Percentiles rank a stretch among this genome's conserved stretches.
Evolutionary conservation across 345 rosid genomes (phyloP).

Genomic region (Lepidium aucheri): DNA sequence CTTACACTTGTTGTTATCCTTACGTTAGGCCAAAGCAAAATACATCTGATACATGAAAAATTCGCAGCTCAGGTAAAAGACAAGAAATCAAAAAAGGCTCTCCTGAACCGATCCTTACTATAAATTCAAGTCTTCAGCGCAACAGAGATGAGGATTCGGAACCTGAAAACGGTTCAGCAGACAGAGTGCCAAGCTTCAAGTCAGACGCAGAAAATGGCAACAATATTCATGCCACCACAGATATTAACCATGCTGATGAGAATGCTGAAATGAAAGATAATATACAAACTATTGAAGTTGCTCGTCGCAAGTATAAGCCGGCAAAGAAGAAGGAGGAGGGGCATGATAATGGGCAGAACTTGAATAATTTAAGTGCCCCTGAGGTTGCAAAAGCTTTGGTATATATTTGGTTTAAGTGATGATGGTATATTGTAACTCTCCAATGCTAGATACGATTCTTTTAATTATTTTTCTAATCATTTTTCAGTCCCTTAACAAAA

Average conservation of each 20-base stretch:
- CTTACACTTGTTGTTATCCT: neutral
- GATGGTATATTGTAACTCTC: neutral
- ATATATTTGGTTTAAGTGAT: neutral
- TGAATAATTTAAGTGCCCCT: constrained; percentile 25
- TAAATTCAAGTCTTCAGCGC: constrained; percentile 27
- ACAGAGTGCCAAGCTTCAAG: constrained; percentile 9
- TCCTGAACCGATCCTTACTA: constrained; percentile 29
- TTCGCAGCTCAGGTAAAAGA: constrained; percentile 41
- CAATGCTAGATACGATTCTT: neutral
- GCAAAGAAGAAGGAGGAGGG: constrained; percentile 20
- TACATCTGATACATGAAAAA: neutral
- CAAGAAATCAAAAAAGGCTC: constrained; percentile 50
- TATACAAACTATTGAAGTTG: constrained; percentile 7
- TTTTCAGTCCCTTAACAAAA: constrained; percentile 43
- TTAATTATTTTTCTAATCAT: neutral
- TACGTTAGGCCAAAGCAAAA: neutral
- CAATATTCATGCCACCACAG: constrained; percentile 2
- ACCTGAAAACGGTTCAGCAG: constrained; percentile 22
- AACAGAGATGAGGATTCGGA: constrained; percentile 38
- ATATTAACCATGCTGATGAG: constrained; percentile 24
- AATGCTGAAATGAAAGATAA: constrained; percentile 8
- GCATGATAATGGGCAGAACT: constrained; percentile 16
- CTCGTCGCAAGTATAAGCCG: neutral
- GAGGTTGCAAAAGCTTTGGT: constrained; percentile 50
- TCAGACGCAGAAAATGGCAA: constrained; percentile 13